phyloP scores from a whole-genome alignment of 192 early-diverging fungal species.

The Radiomyces spectabilis region DNA sequence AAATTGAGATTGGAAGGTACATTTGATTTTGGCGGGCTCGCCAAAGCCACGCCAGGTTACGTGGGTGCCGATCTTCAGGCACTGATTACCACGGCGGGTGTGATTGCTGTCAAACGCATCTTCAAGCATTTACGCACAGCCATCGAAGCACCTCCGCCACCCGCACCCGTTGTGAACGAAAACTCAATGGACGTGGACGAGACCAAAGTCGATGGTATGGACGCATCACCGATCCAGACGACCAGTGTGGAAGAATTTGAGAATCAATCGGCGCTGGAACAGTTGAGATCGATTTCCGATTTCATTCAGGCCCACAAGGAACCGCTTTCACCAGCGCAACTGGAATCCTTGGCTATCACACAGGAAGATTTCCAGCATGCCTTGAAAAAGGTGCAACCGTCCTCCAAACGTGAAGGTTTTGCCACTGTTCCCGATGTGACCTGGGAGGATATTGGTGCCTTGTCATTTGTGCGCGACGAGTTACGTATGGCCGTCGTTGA shows the following conservation, averaged over 20 bases:
- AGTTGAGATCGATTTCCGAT: slow-evolving; percentile 57
- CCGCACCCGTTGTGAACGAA: slow-evolving; percentile 2
- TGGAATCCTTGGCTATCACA: slow-evolving; percentile 76
- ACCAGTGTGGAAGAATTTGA: slow-evolving; percentile 24
- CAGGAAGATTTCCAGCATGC: slow-evolving; percentile 83
- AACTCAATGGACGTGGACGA: slow-evolving; percentile 34
- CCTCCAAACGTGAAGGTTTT: slow-evolving; percentile 96
- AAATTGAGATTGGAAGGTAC: slow-evolving; percentile 76
- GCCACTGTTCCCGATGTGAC: slow-evolving; percentile 93
- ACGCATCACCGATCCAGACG: slow-evolving; percentile 8
- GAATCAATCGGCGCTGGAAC: slow-evolving; percentile 30
- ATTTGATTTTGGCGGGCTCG: slow-evolving; percentile 76
- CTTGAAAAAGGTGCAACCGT: slow-evolving; percentile 88
- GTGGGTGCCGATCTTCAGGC: slow-evolving; percentile 97
- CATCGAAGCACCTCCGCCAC: not conserved
- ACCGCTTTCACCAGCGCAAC: slow-evolving; percentile 71
- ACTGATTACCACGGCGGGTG: slow-evolving; percentile 81
- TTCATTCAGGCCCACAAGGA: slow-evolving; percentile 67
- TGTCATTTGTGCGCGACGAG: slow-evolving; percentile 80
- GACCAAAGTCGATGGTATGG: not conserved
- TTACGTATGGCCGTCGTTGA: slow-evolving; percentile 94
- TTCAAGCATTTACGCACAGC: slow-evolving; percentile 38
- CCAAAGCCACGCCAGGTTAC: slow-evolving; percentile 92
- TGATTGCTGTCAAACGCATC: slow-evolving; percentile 84
- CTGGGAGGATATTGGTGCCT: slow-evolving; percentile 96